Conservation (phyloP, 805 yeast genomes). For the Kluyveromyces lactis region DNA sequence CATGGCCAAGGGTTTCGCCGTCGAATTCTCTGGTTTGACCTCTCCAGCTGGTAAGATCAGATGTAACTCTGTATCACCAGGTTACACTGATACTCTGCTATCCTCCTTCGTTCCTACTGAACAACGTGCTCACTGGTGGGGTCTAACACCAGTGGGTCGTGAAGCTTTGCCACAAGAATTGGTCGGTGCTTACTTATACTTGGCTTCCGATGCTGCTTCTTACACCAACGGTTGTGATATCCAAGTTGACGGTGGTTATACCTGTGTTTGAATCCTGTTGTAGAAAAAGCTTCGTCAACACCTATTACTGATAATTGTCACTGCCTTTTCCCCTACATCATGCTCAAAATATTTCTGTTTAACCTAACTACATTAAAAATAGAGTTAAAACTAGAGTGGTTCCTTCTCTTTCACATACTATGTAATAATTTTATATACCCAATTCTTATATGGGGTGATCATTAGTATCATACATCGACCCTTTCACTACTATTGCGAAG, state of each 20-base stretch:
- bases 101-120: slow-evolving; percentile 41
- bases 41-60: slow-evolving; percentile 30
- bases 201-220: slow-evolving; percentile 76
- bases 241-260: slow-evolving; percentile 64
- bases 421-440: no score
- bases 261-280: slow-evolving; percentile 9
- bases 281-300: neutral
- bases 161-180: slow-evolving; percentile 67
- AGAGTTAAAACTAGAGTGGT: no score
- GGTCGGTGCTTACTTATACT: slow-evolving; percentile 69
- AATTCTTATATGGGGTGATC: no score
- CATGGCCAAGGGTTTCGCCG: slow-evolving; percentile 67
- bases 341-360: no score
- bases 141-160: slow-evolving; percentile 58
- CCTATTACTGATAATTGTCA: no score
- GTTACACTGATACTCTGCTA: slow-evolving; percentile 70
- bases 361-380: no score
- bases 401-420: no score
- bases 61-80: slow-evolving; percentile 75
- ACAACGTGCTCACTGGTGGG: slow-evolving; percentile 43
- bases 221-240: slow-evolving; percentile 75
- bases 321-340: no score
- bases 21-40: slow-evolving; percentile 54
- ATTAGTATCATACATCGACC: no score
- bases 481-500: no score